Evolutionary conservation across 495 filamentous ascomycete species (phyloP), one percentile per base, ranked within the genome.

Genomic region (Chlorociboria aeruginascens): DNA sequence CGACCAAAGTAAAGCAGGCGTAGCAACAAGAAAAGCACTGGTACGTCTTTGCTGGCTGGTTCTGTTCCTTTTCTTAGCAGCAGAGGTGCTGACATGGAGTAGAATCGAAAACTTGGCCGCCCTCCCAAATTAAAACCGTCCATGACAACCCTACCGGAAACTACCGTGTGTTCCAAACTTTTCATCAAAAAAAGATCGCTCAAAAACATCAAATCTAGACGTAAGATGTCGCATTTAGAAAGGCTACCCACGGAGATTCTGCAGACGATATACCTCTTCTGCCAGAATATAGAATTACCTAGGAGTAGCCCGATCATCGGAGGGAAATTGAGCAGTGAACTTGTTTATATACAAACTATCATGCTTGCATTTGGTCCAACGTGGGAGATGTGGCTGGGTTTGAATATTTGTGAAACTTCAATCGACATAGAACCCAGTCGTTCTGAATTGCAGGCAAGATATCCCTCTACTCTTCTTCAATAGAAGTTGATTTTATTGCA

Each of bases 191-290:
- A 38, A 20, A 39, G 54, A 38, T 42, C 50, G 7, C 20, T 54
- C 4, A 49, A 48, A 31, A 47, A 48, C 30, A 38, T 54, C 29
- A 58, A 55, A 25, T 53, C 50, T 25, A 59, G 48, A 40, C 56
- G 53, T 6, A 54, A 51, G 7, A 55, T 68, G 38, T 70, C 69
- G 6, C 48, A 45, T 13, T 60, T 80, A 6, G 76, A 79, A 53
- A 51, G 53, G 9, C 59, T 80, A 1, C 76, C 74, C 1, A 65
- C 66, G 1, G 76, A 80, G 50, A 45, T 80, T 8, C 59, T 80
- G 31, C 69, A 77, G 54, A 57, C 63, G 42, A 72, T 79, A 32
- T 78, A 76, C 40, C 60, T 76, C 12, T 59, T 70, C 40, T 63
- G 68, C 16, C 42, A 71, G 50, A 74, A 78, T 46, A 35, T 69